Evolutionary conservation across 257 asterid species (phyloP).

Genomic region (Prunella vulgaris): DNA sequence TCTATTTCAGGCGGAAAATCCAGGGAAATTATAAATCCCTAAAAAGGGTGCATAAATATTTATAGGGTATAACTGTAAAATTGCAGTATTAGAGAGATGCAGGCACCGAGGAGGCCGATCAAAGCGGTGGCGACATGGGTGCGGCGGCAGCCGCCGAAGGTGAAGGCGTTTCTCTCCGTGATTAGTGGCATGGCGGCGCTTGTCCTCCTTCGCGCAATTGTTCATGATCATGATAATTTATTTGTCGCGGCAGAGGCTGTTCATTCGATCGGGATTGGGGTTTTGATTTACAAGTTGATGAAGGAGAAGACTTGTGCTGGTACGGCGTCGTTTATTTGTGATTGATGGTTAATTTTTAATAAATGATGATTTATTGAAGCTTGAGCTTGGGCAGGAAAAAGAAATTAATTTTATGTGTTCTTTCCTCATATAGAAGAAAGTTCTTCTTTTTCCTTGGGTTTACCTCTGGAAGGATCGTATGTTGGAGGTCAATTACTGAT

Average conservation of each 20-base stretch:
- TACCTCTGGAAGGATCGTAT: too few relatives aligned
- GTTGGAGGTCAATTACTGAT: constrained; percentile 1
- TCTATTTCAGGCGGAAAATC: constrained; percentile 19
- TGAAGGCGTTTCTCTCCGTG: constrained; percentile 71
- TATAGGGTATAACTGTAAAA: constrained; percentile 3
- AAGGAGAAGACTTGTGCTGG: constrained; percentile 82
- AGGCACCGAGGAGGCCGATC: constrained; percentile 58
- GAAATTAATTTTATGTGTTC: not conserved
- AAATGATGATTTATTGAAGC: not conserved
- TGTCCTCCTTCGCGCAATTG: constrained; percentile 60
- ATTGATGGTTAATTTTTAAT: not conserved
- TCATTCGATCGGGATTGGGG: constrained; percentile 68
- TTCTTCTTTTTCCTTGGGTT: not conserved
- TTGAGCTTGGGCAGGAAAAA: not conserved
- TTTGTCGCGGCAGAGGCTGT: constrained; percentile 80
- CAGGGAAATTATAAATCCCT: constrained; percentile 6
- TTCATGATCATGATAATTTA: constrained; percentile 73
- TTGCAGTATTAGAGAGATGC: constrained; percentile 28
- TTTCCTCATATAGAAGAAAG: not conserved
- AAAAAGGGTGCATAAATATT: not conserved
- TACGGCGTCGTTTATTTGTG: constrained; percentile 4
- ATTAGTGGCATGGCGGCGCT: constrained; percentile 64
- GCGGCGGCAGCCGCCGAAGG: constrained; percentile 82
- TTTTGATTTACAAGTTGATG: constrained; percentile 67
- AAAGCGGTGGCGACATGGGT: constrained; percentile 60